Evolutionary conservation across 345 rosid genomes (phyloP), one percentile per base, ranked within the genome.

Genomic region (Cardamine resedifolia): DNA sequence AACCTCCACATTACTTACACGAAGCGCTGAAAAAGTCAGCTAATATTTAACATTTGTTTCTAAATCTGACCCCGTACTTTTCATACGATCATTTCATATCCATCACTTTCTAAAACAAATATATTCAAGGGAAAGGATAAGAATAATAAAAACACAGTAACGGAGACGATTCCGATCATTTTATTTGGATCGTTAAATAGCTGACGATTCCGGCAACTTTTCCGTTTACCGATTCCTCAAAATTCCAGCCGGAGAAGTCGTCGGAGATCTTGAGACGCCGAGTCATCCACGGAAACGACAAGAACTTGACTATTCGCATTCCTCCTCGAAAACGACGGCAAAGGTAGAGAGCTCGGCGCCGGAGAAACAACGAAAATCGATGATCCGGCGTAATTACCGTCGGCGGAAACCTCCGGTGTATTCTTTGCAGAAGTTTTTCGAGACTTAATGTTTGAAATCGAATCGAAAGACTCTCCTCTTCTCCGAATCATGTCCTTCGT

Each of bases 181-280:
- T 33, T 23, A 55, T 4, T 56, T 64, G 38, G 65, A 48, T 48
- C 68, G 55, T 66, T 73, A 55, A 3, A 58, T 66, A 66, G 43
- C 66, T 73, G 72, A 66, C 51, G 33, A 49, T 30, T 15, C 26
- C 68, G 15, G 2, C 3, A 41, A 6, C 7, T 62, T 62, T 33
- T 48, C 60, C 43, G 21, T 44, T 63, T 15, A 44, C 19, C 16
- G 1, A 9, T 10, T 30, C 12, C 33, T 82, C 66, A 83, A 5
- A 75, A 21, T 12, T 87, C 83, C 0, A 87, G 81, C 9, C 88
- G 84, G 23, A 87, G 92, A 76, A 87, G 79, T 14, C 92, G 85
- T 58, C 90, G 74, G 68, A 87, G 86, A 63, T 85, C 88, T 52
- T 87, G 80, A 65, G 90, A 85, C 24, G 92, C 92, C 0, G 81